Conservation (phyloP, 768 basidiomycete species). For the Panellus pusillus region DNA sequence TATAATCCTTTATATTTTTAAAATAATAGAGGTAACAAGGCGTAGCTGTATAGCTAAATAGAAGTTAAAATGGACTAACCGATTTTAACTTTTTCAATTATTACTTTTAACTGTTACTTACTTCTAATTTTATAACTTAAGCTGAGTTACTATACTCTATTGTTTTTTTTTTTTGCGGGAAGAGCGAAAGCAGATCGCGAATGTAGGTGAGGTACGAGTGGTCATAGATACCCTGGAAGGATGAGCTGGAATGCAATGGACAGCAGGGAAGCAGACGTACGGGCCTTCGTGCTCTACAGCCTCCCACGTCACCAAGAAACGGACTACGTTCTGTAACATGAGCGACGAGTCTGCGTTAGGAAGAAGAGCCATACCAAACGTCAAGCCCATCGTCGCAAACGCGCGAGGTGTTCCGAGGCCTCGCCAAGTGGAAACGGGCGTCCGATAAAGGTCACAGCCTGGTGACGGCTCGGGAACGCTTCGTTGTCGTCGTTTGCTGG, state of each 20-base stretch:
- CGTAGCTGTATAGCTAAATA: too few relatives aligned
- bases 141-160: too few relatives aligned
- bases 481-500: slow-evolving; percentile 69
- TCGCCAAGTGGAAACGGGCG: slow-evolving; percentile 90
- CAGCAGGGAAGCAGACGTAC: slow-evolving; percentile 47
- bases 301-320: slow-evolving; percentile 97
- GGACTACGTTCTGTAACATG: slow-evolving; percentile 46
- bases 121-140: too few relatives aligned
- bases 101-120: too few relatives aligned
- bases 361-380: slow-evolving; percentile 60
- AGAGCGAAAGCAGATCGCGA: slow-evolving; percentile 59
- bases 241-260: neutral
- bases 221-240: slow-evolving; percentile 77
- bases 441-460: slow-evolving; percentile 79
- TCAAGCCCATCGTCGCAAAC: slow-evolving; percentile 83
- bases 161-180: too few relatives aligned
- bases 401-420: slow-evolving; percentile 79
- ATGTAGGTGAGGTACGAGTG: slow-evolving; percentile 80
- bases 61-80: too few relatives aligned
- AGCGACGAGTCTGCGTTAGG: neutral
- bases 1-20: too few relatives aligned
- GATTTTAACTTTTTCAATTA: too few relatives aligned
- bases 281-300: slow-evolving; percentile 92
- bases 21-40: too few relatives aligned
- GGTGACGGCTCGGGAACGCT: slow-evolving; percentile 64